Base-by-base conservation (phyloP, 495 filamentous ascomycete species). In the Cladorrhinum samala region DNA sequence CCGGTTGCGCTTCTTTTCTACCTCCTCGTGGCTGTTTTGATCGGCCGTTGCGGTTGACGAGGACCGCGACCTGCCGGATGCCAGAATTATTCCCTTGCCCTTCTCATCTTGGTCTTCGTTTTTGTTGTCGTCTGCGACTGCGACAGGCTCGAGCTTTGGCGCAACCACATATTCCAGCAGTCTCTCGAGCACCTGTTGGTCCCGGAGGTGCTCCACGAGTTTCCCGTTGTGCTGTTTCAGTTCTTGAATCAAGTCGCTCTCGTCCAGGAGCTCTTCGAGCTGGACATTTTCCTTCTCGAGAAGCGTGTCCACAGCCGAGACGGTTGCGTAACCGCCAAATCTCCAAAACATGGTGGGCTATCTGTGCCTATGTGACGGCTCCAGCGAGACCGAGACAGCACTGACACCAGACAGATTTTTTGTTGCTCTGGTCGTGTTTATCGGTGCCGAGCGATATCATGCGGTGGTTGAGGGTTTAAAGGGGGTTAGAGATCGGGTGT, bases 221-320 rank as follows among this genome's bases (percentile, higher is more conserved):
- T 97, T 96, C 36, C 89, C 84, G 71, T 99, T 97, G 70, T 96
- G 91, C 68, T 95, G 87, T 74, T 96, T 99, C 47, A 99, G 78
- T 74, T 99, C 93, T 68, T 96, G 91, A 59, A 96, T 91, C 53
- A 96, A 72, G 70, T 97, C 94, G 59, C 87, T 84, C 77, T 97
- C 93, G 67, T 97, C 90, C 55, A 99, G 80, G 43, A 99, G 77
- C 66, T 99, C 93, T 67, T 99, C 93, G 47, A 97, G 85, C 41
- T 86, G 88, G 64, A 96, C 88, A 71, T 96, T 86, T 57, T 88
- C 83, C 72, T 95, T 95, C 57, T 97, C 93, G 61, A 99, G 90
- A 60, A 97, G 86, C 60, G 83, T 90, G 72, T 97, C 94, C 69
- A 98, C 86, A 60, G 90, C 87, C 62, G 92, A 96, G 74, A 95